phyloP scores from a whole-genome alignment of 352 stramenopile species.

The Phytophthora europaea region DNA sequence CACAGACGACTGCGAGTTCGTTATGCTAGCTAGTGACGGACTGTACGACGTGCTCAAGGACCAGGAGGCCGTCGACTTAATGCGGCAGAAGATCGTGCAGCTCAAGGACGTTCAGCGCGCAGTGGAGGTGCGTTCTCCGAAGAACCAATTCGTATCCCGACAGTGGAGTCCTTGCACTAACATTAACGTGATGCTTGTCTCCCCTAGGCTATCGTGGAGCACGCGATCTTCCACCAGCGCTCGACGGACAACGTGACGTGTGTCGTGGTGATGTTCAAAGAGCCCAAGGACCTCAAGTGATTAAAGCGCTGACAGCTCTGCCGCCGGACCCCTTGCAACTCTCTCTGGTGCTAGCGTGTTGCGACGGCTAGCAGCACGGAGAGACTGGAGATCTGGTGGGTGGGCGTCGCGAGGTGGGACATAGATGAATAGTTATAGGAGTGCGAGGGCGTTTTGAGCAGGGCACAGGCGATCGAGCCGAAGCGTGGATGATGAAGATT shows the following conservation, averaged over 20 bases:
- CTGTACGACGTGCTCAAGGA: constrained; percentile 89
- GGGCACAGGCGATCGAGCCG: constrained; percentile 11
- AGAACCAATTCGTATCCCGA: neutral
- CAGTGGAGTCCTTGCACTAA: neutral
- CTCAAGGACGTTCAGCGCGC: constrained; percentile 81
- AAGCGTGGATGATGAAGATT: constrained; percentile 30
- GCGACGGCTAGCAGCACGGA: neutral
- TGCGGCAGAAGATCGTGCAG: constrained; percentile 76
- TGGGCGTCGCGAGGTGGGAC: constrained; percentile 15
- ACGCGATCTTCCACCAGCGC: constrained; percentile 86
- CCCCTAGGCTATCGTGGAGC: constrained; percentile 72
- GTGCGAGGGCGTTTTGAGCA: constrained; percentile 39
- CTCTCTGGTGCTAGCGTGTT: neutral
- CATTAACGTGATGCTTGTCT: neutral
- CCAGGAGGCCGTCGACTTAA: constrained; percentile 83
- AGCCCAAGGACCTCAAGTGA: constrained; percentile 61
- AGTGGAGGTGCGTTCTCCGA: constrained; percentile 63
- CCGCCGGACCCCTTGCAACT: neutral
- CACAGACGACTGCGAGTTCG: constrained; percentile 81
- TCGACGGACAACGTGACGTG: constrained; percentile 90
- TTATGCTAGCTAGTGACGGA: constrained; percentile 83
- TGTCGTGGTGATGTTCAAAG: constrained; percentile 88
- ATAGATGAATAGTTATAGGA: constrained; percentile 59
- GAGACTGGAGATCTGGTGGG: constrained; percentile 9
- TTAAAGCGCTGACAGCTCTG: constrained; percentile 13